Evolutionary conservation across 1,139 yeast genomes (phyloP), one percentile per base, ranked within the genome.

Genomic region (Saccharomycopsis hybrid): DNA sequence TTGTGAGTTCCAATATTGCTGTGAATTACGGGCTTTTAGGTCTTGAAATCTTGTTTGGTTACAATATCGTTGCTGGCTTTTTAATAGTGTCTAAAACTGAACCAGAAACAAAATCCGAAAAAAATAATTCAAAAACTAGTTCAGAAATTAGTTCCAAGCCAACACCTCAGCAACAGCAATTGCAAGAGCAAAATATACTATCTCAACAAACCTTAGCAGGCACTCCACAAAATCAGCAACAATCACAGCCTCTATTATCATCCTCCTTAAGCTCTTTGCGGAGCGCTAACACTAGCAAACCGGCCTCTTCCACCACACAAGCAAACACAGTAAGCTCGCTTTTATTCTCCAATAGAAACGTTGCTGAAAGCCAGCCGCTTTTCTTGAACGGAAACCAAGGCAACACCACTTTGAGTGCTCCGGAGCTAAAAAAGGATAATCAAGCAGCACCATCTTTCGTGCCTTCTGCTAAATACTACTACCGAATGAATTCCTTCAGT

Each of bases 381-480:
- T 18, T 18, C 18, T 18, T 18, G 18, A 18, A 18, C 18, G 35
- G 35, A 31, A 31, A 31, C 35, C 7, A 7, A 7, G 35, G 11
- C 35, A 31, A 31, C 35, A 31, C 35, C 11, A 31, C 35, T 11
- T 18, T 18, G 18, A 2, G 18, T 18, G 18, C 18, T 18, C 18
- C 18, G 18, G 18, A 18, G 18, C 18, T 18, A 18, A 31, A 31
- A 11, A 31, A 11, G 11, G 7, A 7, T 11, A 31, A 7, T 31
- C 7, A 11, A 8, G 7, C 35, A 7, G 11, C 11, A 31, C 7
- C 11, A 11, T 31, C 35, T 31, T 47, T 44, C 24, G 37, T 36
- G 7, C 49, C 49, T 28, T 33, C 46, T 18, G 46, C 49, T 8
- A 47, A 47, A 29, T 47, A 40, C 27, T 42, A 39, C 8, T 47